phyloP scores from a whole-genome alignment of 768 basidiomycete genomes.

The Galerina sulciceps region DNA sequence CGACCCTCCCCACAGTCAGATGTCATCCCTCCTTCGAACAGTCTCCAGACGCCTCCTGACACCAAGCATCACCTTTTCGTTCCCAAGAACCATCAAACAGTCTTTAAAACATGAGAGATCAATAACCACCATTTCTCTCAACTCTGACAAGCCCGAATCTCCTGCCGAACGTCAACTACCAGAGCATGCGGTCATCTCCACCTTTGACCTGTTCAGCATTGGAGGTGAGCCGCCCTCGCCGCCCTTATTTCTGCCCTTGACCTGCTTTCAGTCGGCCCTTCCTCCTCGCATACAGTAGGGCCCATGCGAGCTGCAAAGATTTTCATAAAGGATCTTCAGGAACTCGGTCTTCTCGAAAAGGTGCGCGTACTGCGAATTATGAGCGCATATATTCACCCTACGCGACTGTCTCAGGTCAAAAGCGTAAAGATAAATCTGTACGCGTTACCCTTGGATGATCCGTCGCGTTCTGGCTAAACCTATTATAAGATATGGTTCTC shows the following conservation, averaged over 20 bases:
- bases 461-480: neutral
- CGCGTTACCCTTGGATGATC: slow-evolving; percentile 26
- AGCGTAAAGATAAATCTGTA: slow-evolving; percentile 87
- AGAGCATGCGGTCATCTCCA: slow-evolving; percentile 90
- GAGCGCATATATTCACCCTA: neutral
- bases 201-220: slow-evolving; percentile 92
- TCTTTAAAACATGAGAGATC: too few species aligned
- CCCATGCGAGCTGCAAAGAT: slow-evolving; percentile 91
- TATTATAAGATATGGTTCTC: slow-evolving; percentile 75
- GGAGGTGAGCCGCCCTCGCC: slow-evolving; percentile 58
- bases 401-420: slow-evolving; percentile 51
- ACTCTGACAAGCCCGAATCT: neutral
- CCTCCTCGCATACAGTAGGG: slow-evolving; percentile 55
- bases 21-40: too few species aligned
- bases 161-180: slow-evolving; percentile 36
- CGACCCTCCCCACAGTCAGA: too few species aligned
- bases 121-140: neutral
- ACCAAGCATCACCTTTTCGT: too few species aligned
- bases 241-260: slow-evolving; percentile 4
- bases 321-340: slow-evolving; percentile 76
- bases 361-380: slow-evolving; percentile 31
- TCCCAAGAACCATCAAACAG: too few species aligned
- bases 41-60: too few species aligned
- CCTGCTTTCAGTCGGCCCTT: slow-evolving; percentile 46
- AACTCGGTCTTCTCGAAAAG: slow-evolving; percentile 71